Evolutionary conservation across 2,329 filamentous ascomycete genomes (phyloP).

Genomic region (Phaeosphaeria sp.): DNA sequence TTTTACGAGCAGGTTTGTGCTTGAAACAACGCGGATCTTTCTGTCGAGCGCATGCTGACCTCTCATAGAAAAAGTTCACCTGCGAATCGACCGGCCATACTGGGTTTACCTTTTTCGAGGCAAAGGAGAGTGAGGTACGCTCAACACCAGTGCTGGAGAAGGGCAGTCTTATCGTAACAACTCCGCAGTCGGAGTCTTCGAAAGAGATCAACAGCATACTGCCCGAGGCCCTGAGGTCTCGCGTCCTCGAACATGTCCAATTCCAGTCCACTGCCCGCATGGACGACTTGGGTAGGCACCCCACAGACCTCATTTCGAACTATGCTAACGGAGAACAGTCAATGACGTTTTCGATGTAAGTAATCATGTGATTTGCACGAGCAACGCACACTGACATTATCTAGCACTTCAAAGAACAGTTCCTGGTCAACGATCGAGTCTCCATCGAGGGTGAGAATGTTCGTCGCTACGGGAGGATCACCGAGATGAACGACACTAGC

Average conservation of each 20-base stretch:
- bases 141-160: conserved; percentile 28
- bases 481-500: conserved; percentile 40
- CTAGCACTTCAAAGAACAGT: conserved; percentile 46
- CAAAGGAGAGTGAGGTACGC: conserved; percentile 86
- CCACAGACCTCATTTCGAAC: conserved; percentile 39
- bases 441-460: conserved; percentile 39
- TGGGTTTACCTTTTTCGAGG: conserved; percentile 89
- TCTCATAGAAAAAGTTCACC: conserved; percentile 78
- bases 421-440: conserved; percentile 41
- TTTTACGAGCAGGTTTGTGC: conserved; percentile 84
- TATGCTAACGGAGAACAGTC: conserved; percentile 33
- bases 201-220: conserved; percentile 91
- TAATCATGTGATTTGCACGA: not conserved
- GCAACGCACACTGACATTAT: conserved; percentile 10
- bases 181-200: conserved; percentile 66
- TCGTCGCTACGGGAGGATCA: conserved; percentile 38
- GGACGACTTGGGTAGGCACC: conserved; percentile 72
- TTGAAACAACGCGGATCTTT: not conserved
- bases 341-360: conserved; percentile 41
- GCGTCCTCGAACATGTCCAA: conserved; percentile 91
- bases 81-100: conserved; percentile 96
- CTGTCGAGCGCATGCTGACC: not conserved
- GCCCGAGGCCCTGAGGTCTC: conserved; percentile 87
- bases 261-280: conserved; percentile 82
- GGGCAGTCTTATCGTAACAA: conserved; percentile 38